Evolutionary conservation across 257 asterid species (phyloP), one percentile per base, ranked within the genome.

Genomic region (Solanum infundibuliforme): DNA sequence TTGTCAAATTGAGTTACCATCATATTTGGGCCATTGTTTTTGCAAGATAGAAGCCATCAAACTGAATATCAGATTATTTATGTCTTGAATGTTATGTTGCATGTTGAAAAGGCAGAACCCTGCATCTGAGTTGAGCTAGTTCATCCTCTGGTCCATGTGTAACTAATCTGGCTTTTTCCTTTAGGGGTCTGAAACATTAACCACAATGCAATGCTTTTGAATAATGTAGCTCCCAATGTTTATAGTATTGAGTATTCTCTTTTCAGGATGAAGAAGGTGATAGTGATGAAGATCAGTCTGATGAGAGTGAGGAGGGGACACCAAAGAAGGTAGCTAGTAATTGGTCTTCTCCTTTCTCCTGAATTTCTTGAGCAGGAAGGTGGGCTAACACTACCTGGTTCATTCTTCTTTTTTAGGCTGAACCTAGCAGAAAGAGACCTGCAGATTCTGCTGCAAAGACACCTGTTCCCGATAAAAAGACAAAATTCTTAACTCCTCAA

Each of bases 401-500:
- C 74, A 39, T 34, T 71, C 20, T 38, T 35, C 8, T 29, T 3
- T 75, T 48, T 34, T 60, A 95, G 98, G 97, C 69, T 89, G 92
- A 83, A 46, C 43, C 92, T 79, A 88, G 90, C 89, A 93, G 94
- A 91, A 96, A 96, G 88, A 90, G 98, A n/a, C 74, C 91, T 48
- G 88, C 91, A 21, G 93, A 90, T 76, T 92, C 95, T 23, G 92
- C 93, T 31, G 43, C 92, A 85, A 92, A 93, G 55, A 72, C 99
- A 4, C 98, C 99, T 8, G 94, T 88, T 74, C 90, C 92, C 38
- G 95, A 81, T 25, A 97, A 97, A 83, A 97, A 93, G 90, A 94
- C 96, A 3, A 97, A 97, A 92, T 90, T 88, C 72, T 66, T 86
- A 25, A 95, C 99, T 39, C 98, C 99, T 0, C 98, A 95, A 87